These are phyloP conservation scores for Drechslerella stenobrocha DNA, from an alignment of 2,329 filamentous ascomycete species.

Conservation along the genomic window DNA sequence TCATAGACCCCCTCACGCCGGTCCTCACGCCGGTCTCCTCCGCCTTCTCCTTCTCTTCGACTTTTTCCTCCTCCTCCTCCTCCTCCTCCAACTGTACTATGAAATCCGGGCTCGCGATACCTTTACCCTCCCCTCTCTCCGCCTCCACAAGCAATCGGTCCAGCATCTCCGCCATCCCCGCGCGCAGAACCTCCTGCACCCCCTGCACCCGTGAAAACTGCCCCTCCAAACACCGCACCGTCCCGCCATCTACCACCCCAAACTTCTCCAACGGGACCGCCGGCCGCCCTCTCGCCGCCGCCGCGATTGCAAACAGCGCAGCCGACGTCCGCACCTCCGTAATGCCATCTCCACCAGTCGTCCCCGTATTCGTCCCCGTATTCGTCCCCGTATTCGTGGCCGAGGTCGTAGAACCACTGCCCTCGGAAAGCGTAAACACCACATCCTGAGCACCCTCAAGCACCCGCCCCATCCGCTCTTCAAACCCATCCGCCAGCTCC, in stretches of 20 bases:
- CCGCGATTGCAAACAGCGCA: slow-evolving; percentile 28
- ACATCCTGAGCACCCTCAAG: background rate
- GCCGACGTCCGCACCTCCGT: slow-evolving; percentile 1
- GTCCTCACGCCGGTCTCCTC: too few species aligned
- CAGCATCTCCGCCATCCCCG: slow-evolving; percentile 22
- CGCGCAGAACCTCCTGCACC: slow-evolving; percentile 14
- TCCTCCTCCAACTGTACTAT: slow-evolving; percentile 36
- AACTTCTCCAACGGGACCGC: slow-evolving; percentile 22
- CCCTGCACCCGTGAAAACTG: slow-evolving; percentile 22
- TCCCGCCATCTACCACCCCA: slow-evolving; percentile 4
- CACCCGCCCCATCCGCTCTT: background rate
- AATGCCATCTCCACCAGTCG: background rate
- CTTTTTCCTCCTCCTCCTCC: slow-evolving; percentile 8
- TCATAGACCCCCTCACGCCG: too few species aligned
- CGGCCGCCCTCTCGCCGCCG: slow-evolving; percentile 24
- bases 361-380: background rate
- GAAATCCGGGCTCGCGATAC: slow-evolving; percentile 23
- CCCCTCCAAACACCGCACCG: slow-evolving; percentile 17
- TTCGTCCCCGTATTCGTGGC: too few species aligned
- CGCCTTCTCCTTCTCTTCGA: slow-evolving; percentile 6
- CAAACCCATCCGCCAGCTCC: slow-evolving; percentile 5
- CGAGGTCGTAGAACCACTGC: too few species aligned
- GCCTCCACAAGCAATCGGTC: slow-evolving; percentile 35
- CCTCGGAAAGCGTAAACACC: background rate
- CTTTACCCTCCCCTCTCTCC: slow-evolving; percentile 2